Evolutionary conservation across 441 rosid species (phyloP), one percentile per base, ranked within the genome.

Genomic region (Biscutella laevigata): DNA sequence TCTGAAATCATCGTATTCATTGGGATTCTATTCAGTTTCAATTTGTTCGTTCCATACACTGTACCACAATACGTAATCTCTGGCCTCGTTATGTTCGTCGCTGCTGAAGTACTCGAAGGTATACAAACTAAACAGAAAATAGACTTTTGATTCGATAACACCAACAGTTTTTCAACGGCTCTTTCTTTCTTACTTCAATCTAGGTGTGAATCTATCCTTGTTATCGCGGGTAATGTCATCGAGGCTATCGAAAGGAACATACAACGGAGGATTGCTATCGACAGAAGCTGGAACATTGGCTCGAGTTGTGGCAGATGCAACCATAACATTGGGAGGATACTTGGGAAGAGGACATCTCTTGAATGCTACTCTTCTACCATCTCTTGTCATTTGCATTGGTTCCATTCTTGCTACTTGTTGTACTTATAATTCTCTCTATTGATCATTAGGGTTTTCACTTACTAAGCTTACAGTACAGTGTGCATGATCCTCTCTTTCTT

Each of bases 41-140:
- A 85, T 60, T 7, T 78, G 14, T 32, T 83, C 4, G 56, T 70
- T 32, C 78, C 79, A 6, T 91, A 91, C 74, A 64, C 86, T 0
- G 77, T 88, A 35, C 87, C 95, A 2, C 96, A 91, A 59, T 91
- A 88, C 52, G 95, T 88, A 24, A 34, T 63, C 76, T 91, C 96
- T n/a, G 98, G 95, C 26, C 80, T 91, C 16, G 64, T 91, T 62
- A 74, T 80, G 94, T 91, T 91, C 46, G 94, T 88, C 36, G 74
- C 82, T 13, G 98, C 98, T 9, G 98, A 91, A 76, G 96, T 91
- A 33, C 94, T 88, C 35, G 98, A 91, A 88, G 98, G 98, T 88
- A 63, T n/a, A 14, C 21, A 67, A 5, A 11, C n/a, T n/a, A n/a
- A n/a, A n/a, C n/a, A n/a, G n/a, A n/a, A n/a, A n/a, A n/a, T n/a